Conservation (phyloP, 495 filamentous ascomycete species). For the Tuber microsphaerosporum region DNA sequence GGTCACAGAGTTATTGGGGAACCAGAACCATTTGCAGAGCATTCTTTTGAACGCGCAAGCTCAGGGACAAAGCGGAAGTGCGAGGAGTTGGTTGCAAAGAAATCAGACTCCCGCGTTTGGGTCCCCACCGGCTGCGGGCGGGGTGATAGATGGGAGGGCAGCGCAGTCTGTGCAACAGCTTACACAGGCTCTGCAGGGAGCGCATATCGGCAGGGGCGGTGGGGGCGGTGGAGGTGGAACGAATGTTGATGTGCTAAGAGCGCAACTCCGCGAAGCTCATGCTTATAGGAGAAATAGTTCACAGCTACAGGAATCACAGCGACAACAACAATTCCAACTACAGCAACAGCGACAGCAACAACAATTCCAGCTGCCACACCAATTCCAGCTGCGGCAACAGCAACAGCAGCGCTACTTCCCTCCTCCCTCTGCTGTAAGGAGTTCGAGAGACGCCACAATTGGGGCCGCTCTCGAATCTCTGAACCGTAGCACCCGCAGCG, state of each 20-base stretch:
- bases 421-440: neutral
- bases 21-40: conserved; percentile 24
- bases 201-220: neutral
- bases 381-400: neutral
- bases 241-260: neutral
- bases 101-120: neutral
- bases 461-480: conserved; percentile 36
- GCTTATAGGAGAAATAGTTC: conserved; percentile 28
- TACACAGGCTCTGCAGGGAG: neutral
- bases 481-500: conserved; percentile 21
- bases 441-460: conserved; percentile 38
- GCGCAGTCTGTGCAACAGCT: neutral
- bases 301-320: neutral
- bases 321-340: neutral
- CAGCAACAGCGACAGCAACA: neutral
- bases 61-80: conserved; percentile 27
- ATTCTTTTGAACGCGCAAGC: conserved; percentile 21
- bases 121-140: neutral
- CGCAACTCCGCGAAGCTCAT: conserved; percentile 27
- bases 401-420: neutral
- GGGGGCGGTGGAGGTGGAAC: neutral
- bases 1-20: conserved; percentile 21
- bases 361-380: neutral
- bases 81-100: conserved; percentile 34
- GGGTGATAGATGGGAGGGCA: neutral